phyloP scores from a whole-genome alignment of 148 eudicot genomes.

The Limonium bicolor region DNA sequence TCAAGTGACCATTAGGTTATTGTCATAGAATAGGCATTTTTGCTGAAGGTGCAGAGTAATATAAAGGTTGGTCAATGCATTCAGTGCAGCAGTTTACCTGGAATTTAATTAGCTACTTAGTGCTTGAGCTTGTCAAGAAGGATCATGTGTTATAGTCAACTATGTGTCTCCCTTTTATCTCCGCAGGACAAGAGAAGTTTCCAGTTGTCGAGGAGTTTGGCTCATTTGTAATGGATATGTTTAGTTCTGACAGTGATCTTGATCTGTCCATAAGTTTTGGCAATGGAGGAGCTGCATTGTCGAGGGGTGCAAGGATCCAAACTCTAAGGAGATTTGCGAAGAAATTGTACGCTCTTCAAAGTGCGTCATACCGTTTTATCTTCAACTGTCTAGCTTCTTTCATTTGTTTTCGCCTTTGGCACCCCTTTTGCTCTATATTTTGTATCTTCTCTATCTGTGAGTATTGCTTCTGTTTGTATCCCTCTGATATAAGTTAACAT shows the following conservation, averaged over 20 bases:
- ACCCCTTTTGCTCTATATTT: background rate
- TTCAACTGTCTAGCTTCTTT: too few relatives aligned
- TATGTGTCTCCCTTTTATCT: background rate
- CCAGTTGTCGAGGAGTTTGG: conserved; percentile 78
- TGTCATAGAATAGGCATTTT: too few relatives aligned
- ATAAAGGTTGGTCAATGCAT: too few relatives aligned
- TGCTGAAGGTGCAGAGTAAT: too few relatives aligned
- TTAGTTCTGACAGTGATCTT: conserved; percentile 64
- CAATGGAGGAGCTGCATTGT: conserved; percentile 13
- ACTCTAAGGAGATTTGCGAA: conserved; percentile 53
- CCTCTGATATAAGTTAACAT: too few relatives aligned
- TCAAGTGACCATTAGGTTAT: too few relatives aligned
- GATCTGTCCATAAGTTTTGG: conserved; percentile 77
- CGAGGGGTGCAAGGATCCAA: conserved; percentile 36
- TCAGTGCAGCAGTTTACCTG: too few relatives aligned
- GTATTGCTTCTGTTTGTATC: too few relatives aligned
- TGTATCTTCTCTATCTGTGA: background rate
- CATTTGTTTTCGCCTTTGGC: too few relatives aligned
- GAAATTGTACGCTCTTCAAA: conserved; percentile 44
- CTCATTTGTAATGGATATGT: conserved; percentile 78
- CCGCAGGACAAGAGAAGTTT: conserved; percentile 46
- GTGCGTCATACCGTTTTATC: too few relatives aligned
- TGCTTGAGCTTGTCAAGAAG: too few relatives aligned
- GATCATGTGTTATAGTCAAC: background rate
- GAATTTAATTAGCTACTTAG: too few relatives aligned